Conservation (phyloP, 306 rosid species). For the Vachellia pachyceras region DNA sequence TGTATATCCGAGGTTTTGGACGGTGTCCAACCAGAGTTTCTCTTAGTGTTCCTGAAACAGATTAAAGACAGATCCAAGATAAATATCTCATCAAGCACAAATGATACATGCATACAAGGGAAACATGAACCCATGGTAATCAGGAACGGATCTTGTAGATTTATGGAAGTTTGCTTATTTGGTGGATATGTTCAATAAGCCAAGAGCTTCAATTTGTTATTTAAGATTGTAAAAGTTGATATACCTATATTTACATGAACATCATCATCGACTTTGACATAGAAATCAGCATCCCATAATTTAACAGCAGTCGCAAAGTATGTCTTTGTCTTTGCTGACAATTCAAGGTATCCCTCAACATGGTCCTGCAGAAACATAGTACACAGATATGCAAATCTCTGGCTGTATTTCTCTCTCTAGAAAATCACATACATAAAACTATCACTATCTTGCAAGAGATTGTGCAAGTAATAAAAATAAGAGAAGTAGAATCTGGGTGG, state of each 20-base stretch:
- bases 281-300: slow-evolving; percentile 97
- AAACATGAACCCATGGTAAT: slow-evolving; percentile 32
- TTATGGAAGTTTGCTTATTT: background rate
- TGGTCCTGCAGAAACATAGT: slow-evolving; percentile 69
- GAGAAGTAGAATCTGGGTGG: background rate
- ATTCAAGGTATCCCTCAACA: slow-evolving; percentile 97
- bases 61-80: slow-evolving; percentile 30
- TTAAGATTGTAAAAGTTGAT: slow-evolving; percentile 2
- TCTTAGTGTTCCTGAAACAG: slow-evolving; percentile 83
- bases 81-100: background rate
- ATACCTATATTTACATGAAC: slow-evolving; percentile 98
- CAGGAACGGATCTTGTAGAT: background rate
- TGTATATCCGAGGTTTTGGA: slow-evolving; percentile 71
- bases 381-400: slow-evolving; percentile 21
- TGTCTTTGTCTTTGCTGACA: slow-evolving; percentile 95
- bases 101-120: background rate
- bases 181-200: background rate
- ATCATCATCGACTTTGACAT: slow-evolving; percentile 96
- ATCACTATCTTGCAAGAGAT: slow-evolving; percentile 5
- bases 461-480: slow-evolving; percentile 2
- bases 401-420: background rate
- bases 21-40: slow-evolving; percentile 91
- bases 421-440: background rate
- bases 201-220: slow-evolving; percentile 2
- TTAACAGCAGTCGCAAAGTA: slow-evolving; percentile 90